Evolutionary conservation across 179 eudicot genomes (phyloP), one percentile per base, ranked within the genome.

Genomic region (Corrigiola litoralis): DNA sequence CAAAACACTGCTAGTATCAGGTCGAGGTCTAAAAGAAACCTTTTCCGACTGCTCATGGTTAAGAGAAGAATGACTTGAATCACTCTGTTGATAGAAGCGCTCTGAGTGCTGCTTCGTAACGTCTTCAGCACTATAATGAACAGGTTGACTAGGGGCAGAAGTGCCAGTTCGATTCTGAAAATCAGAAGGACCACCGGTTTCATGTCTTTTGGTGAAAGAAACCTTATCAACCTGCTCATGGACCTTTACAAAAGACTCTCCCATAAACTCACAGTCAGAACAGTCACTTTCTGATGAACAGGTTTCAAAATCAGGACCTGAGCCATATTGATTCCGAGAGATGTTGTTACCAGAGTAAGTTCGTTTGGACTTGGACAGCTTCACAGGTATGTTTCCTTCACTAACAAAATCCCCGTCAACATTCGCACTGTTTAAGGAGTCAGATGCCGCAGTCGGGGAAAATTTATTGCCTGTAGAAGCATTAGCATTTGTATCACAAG

Each of bases 151-250:
- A 28, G 62, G 55, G 23, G 49, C 52, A 32, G 86, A 75, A 16
- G 75, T 36, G 34, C 71, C 64, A 38, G 68, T 21, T 63, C 51
- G 49, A 64, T 36, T 24, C 37, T 38, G 46, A 7, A 28, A 13
- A 20, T 57, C 68, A 67, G 67, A 49, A 36, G 57, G 65, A 80
- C 64, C 71, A 60, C 58, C 38, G 40, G 14, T 20, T 60, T 72
- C 82, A 45, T 67, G 49, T 71, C 74, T 80, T 70, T 80, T 84
- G 61, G 69, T 79, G 23, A 50, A 64, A 40, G 71, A 81, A 66
- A 94, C 89, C 69, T 75, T 83, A 74, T 87, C 88, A 96, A 94
- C 86, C 71, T 75, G 79, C 64, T 81, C 84, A 20, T 74, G 78
- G 47, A 90, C 56, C 59, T 74, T 60, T 42, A 82, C 91, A 34